Base-by-base conservation (phyloP, 1,284 basidiomycete genomes). In the Caloboletus firmus region DNA sequence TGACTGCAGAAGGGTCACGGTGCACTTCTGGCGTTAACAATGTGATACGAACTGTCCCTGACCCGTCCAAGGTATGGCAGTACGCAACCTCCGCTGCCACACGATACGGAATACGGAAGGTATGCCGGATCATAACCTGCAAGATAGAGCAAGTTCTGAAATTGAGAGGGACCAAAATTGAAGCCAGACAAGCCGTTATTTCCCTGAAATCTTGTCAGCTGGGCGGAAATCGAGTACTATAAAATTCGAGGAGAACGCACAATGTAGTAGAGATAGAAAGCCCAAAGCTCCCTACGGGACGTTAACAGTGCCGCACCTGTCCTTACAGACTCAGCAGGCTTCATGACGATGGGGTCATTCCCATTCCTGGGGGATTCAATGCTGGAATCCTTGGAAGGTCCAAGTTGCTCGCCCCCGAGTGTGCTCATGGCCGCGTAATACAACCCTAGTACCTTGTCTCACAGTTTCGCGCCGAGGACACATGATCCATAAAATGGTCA, bases 91-190 rank as follows among this genome's bases (percentile, higher is more conserved):
- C 68, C 73, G 1, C 59, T 64, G 18, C 76, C 72, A 59, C 86
- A 89, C 2, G 80, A 67, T 5, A 71, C 68, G 4, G 77, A 69
- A 57, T 82, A 87, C 1, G 81, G 78, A 7, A 81, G 76, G 36
- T 80, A 69, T 30, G 75, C 76, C 3, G 85, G 84, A 62, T 89
- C 85, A 57, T 85, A 87, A 3, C 86, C 87, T 12, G 86, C 85
- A 7, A 87, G 74, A 64, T 79, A 89, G 36, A 90, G 76, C 45
- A 89, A 69, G 66, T 90, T 90, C 68, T 90, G 87, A 66, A 88
- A 88, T 62, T 89, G 85, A 11, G 83, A 85, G 2, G 85, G 87
- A 7, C 85, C 87, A 70, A 85, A 88, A 62, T 89, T 89, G 76
- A 89, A 89, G 6, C 84, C 85, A 3, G 83, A 79, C 22, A 88